A percentile compares a stretch with the other conserved stretches of the same genome.
phyloP scores from a whole-genome alignment of 148 eudicot species.

The Silene uniflora region DNA sequence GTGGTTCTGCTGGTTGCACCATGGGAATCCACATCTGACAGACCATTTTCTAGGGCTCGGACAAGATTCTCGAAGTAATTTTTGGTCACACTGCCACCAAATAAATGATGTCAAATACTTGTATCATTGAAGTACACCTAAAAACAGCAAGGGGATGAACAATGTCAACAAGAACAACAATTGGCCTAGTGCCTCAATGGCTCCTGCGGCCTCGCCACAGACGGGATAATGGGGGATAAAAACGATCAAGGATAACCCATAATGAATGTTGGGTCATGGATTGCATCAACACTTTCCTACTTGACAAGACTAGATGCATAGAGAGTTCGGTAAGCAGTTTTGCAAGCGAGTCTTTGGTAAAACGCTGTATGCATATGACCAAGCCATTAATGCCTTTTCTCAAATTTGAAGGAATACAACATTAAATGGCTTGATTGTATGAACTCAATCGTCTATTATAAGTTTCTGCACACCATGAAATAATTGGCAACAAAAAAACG shows the following conservation, averaged over 20 bases:
- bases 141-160: neutral
- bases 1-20: constrained; percentile 48
- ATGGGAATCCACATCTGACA: constrained; percentile 64
- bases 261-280: neutral
- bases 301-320: neutral
- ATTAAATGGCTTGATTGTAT: neutral
- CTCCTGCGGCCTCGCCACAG: neutral
- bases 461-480: no score
- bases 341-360: neutral
- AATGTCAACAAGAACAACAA: no score
- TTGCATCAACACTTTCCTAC: neutral
- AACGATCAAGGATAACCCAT: neutral
- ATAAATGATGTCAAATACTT: neutral
- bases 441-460: neutral
- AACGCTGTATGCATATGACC: neutral
- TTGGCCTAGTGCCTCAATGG: neutral
- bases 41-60: constrained; percentile 79
- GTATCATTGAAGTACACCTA: neutral
- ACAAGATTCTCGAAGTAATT: constrained; percentile 95
- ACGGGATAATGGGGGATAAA: neutral
- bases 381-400: neutral
- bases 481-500: neutral
- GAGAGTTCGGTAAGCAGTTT: neutral
- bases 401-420: neutral
- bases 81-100: constrained; percentile 58